These are phyloP conservation scores for Leishmania braziliensis DNA, from an alignment of 208 protist genomes.

Conservation along the genomic window DNA sequence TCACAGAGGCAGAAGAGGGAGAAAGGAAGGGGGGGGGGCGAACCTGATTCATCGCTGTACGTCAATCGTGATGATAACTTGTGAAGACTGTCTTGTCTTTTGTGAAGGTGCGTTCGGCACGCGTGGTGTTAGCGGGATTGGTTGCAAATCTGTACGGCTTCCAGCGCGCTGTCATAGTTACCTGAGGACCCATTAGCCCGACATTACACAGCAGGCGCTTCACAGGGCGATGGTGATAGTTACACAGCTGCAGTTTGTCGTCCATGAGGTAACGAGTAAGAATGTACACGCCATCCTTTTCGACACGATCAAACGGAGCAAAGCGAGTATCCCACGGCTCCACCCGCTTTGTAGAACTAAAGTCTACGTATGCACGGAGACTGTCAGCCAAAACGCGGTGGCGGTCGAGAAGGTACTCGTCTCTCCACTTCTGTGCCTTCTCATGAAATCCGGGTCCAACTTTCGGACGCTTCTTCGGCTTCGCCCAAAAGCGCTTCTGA, in stretches of 20 bases:
- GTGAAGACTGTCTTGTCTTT: slow-evolving; percentile 86
- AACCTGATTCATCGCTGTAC: neutral
- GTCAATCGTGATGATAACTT: slow-evolving; percentile 77
- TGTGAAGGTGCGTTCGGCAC: slow-evolving; percentile 77
- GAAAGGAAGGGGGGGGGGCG: neutral
- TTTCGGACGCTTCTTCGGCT: slow-evolving; percentile 91
- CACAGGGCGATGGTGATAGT: slow-evolving; percentile 87
- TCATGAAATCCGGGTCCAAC: slow-evolving; percentile 87
- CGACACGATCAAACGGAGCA: slow-evolving; percentile 87
- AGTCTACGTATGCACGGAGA: slow-evolving; percentile 87
- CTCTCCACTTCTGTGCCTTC: slow-evolving; percentile 90
- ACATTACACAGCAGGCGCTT: slow-evolving; percentile 91
- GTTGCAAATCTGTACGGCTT: slow-evolving; percentile 86
- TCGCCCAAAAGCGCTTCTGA: slow-evolving; percentile 85
- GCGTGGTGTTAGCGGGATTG: slow-evolving; percentile 70
- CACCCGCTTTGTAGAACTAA: slow-evolving; percentile 79
- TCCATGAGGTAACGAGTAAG: slow-evolving; percentile 88
- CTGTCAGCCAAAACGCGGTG: slow-evolving; percentile 87
- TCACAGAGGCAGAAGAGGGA: neutral
- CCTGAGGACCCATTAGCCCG: slow-evolving; percentile 83
- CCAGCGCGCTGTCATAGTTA: slow-evolving; percentile 83
- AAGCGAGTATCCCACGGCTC: slow-evolving; percentile 93
- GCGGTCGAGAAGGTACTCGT: slow-evolving; percentile 88
- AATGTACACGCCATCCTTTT: slow-evolving; percentile 90
- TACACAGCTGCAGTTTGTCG: slow-evolving; percentile 90